Conservation (phyloP, 176 grass and related monocot species). For the Musa troglodytarum region DNA sequence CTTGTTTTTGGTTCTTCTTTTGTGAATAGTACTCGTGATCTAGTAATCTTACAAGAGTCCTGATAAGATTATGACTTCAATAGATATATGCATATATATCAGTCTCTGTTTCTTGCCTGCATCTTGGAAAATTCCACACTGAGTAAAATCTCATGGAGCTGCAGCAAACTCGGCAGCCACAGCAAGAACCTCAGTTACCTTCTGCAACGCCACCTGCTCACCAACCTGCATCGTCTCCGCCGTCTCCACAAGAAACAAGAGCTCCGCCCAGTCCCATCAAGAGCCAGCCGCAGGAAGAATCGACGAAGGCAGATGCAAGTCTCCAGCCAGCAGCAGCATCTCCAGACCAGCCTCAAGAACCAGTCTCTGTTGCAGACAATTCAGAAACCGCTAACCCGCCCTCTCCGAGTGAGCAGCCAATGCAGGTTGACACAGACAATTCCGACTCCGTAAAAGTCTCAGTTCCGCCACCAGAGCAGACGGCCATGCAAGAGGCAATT, state of each 20-base stretch:
- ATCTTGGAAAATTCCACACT: no score
- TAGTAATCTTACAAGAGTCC: no score
- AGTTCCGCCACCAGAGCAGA: constrained; percentile 2
- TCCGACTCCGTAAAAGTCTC: neutral
- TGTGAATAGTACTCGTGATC: no score
- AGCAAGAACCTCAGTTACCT: neutral
- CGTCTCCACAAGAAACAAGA: neutral
- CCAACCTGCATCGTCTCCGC: neutral
- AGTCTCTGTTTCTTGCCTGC: no score
- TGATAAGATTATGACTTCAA: no score
- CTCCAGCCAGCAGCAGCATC: neutral
- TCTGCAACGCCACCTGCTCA: neutral
- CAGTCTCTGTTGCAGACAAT: neutral
- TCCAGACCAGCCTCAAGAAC: neutral
- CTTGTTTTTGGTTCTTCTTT: no score
- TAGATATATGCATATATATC: no score
- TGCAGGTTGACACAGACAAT: constrained; percentile 1
- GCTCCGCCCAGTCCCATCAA: neutral
- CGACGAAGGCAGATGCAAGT: neutral
- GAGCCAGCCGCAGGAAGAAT: constrained; percentile 1
- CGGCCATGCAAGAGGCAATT: constrained; percentile 20
- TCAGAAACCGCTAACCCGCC: neutral
- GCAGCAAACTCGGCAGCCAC: neutral
- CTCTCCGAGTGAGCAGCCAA: constrained; percentile 10
- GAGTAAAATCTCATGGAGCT: neutral